Base-by-base conservation (phyloP, 192 early-diverging fungal genomes). In the Entophlyctis helioformis region DNA sequence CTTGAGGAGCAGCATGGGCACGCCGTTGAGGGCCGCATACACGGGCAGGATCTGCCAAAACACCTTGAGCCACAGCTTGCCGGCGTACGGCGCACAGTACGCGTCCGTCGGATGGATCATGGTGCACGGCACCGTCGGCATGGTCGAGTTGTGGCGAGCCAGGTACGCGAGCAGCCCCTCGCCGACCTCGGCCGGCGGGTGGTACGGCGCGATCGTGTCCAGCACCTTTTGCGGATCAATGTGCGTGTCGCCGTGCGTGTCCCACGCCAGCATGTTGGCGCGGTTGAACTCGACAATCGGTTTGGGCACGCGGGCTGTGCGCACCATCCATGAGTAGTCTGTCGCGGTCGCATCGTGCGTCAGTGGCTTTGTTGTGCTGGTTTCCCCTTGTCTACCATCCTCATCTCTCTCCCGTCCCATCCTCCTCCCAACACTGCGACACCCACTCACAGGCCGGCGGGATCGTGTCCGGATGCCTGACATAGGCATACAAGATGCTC, bases 1-100 rank as follows among this genome's bases (percentile, higher is more conserved):
- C 50, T 81, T 67, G 29, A 88, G 60, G 10, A 82, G 49, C 9
- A 88, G 32, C 60, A 84, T 61, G 1, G 85, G 82, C 0, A 86
- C 82, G 57, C 81, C 69, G 46, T 88, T 82, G 38, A 88, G 61
- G 6, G 82, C 72, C 2, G 70, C 73, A 53, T 88, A 85, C 10
- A 71, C 43, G 66, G 82, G 67, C 64, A 72, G 36, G 69, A 62
- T 47, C 57, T 44, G 42, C 63, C 61, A 43, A 20, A 63, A 29
- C 3, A 62, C 51, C 68, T 69, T 65, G 20, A 27, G 24, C 13
- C 10, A 6, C 11, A 62, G 44, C 3, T 19, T 23, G 21, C 27
- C 5, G 39, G 56, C 53, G 58, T 67, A 67, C 7, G 13, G 20
- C 8, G 20, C 4, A 36, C 65, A 67, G 35, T 35, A 44, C 11